Conservation (phyloP, 495 filamentous ascomycete genomes). For the Daldinia concentrica region DNA sequence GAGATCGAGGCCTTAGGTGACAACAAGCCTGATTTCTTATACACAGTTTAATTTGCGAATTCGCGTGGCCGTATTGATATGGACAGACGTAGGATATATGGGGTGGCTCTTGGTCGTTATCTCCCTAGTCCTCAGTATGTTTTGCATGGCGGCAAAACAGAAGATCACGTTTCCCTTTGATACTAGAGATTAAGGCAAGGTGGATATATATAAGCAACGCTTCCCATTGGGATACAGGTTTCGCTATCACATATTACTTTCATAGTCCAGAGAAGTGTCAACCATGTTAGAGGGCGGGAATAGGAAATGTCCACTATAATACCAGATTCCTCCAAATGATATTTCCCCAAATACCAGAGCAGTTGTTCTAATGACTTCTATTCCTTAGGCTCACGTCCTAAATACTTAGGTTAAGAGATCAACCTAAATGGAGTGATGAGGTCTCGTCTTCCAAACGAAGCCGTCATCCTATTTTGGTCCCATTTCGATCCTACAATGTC, state of each 20-base stretch:
- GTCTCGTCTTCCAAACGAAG: too few species aligned
- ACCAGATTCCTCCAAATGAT: neutral
- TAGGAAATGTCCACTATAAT: neutral
- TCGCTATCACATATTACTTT: neutral
- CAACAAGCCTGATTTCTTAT: conserved; percentile 78
- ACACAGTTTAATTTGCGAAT: conserved; percentile 65
- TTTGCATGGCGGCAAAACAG: neutral
- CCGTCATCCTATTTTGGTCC: too few species aligned
- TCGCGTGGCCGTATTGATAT: neutral
- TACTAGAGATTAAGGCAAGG: neutral
- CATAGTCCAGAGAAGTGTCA: neutral
- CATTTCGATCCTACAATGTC: too few species aligned
- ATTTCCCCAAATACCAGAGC: neutral
- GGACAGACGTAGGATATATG: neutral
- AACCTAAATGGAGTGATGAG: too few species aligned
- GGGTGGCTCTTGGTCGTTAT: neutral
- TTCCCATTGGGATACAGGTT: neutral
- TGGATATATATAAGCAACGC: neutral
- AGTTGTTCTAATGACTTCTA: neutral
- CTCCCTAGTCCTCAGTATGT: neutral
- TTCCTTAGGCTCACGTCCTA: neutral
- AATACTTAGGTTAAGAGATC: too few species aligned
- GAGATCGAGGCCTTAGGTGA: conserved; percentile 76
- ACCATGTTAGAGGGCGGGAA: neutral
- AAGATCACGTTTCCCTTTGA: neutral